Conservation (phyloP, 768 basidiomycete genomes). For the Tulasnella sp. region DNA sequence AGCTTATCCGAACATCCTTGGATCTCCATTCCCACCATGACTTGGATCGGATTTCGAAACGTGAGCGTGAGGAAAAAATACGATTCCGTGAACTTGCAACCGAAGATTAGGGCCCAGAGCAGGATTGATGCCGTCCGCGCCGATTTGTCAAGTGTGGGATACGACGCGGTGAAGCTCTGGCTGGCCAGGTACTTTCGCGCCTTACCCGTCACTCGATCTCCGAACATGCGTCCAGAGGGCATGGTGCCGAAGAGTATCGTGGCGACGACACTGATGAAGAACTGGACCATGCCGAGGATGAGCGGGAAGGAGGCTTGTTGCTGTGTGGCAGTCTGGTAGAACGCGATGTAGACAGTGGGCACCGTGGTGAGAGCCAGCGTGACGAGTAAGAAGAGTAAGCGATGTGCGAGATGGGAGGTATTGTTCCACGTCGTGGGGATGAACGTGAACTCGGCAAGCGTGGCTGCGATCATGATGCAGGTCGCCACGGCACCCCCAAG, state of each 20-base stretch:
- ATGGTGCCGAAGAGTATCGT: slow-evolving; percentile 82
- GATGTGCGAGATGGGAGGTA: slow-evolving; percentile 87
- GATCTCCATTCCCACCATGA: slow-evolving; percentile 95
- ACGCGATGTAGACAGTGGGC: slow-evolving; percentile 89
- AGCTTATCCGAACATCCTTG: slow-evolving; percentile 80
- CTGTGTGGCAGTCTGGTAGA: slow-evolving; percentile 53
- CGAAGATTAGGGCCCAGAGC: slow-evolving; percentile 89
- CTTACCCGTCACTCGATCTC: slow-evolving; percentile 92
- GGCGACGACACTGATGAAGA: slow-evolving; percentile 81
- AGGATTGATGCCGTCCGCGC: slow-evolving; percentile 68
- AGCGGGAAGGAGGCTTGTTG: slow-evolving; percentile 58
- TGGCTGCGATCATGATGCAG: slow-evolving; percentile 90
- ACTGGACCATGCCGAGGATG: slow-evolving; percentile 93
- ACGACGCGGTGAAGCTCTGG: slow-evolving; percentile 96
- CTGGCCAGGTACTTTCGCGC: slow-evolving; percentile 94
- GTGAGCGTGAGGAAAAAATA: slow-evolving; percentile 97
- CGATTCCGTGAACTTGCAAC: slow-evolving; percentile 92
- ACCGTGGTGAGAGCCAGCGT: slow-evolving; percentile 88
- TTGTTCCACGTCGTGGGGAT: slow-evolving; percentile 99
- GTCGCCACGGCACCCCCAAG: slow-evolving; percentile 95
- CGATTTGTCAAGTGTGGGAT: slow-evolving; percentile 52
- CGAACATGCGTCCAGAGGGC: slow-evolving; percentile 97
- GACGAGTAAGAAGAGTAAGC: slow-evolving; percentile 78
- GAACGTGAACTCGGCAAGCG: slow-evolving; percentile 90
- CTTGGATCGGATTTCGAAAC: slow-evolving; percentile 83